Evolutionary conservation across 179 eudicot species (phyloP).

Genomic region (Silene noctiflora): DNA sequence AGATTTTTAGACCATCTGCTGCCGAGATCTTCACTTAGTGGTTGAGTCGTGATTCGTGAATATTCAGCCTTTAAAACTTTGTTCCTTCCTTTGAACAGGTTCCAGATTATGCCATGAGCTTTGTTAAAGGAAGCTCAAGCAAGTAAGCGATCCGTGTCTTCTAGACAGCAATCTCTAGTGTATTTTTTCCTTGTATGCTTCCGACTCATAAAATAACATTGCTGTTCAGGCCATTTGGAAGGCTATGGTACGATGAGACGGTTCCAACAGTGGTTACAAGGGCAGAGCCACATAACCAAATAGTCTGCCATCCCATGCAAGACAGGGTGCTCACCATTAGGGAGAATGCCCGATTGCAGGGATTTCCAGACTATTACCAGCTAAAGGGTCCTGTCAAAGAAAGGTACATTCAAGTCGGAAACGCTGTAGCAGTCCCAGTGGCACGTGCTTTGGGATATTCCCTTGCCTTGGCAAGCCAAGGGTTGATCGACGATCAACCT

Average conservation of each 20-base stretch:
- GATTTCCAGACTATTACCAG: constrained; percentile 66
- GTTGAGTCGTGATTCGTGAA: too few species aligned
- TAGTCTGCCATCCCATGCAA: constrained; percentile 56
- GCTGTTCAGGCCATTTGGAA: constrained; percentile 48
- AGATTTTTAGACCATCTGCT: background rate
- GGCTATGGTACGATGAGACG: constrained; percentile 56
- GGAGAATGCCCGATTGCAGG: constrained; percentile 83
- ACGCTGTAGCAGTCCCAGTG: constrained; percentile 66
- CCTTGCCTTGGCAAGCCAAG: constrained; percentile 41
- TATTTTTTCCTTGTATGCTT: background rate
- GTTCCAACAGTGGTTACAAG: constrained; percentile 58
- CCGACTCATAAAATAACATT: background rate
- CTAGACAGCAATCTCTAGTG: background rate
- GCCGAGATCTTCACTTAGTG: too few species aligned
- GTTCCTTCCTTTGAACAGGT: constrained; percentile 28
- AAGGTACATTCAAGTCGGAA: constrained; percentile 64
- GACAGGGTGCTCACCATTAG: constrained; percentile 69
- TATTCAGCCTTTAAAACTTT: too few species aligned
- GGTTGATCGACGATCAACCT: constrained; percentile 18
- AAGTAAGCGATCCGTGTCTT: constrained; percentile 37
- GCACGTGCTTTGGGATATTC: constrained; percentile 49
- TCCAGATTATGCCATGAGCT: constrained; percentile 55
- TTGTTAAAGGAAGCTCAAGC: constrained; percentile 44
- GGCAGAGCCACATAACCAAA: constrained; percentile 65
- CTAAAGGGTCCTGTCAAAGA: constrained; percentile 59